phyloP scores from a whole-genome alignment of 1,284 basidiomycete genomes.

The Apiotrichum domesticum region DNA sequence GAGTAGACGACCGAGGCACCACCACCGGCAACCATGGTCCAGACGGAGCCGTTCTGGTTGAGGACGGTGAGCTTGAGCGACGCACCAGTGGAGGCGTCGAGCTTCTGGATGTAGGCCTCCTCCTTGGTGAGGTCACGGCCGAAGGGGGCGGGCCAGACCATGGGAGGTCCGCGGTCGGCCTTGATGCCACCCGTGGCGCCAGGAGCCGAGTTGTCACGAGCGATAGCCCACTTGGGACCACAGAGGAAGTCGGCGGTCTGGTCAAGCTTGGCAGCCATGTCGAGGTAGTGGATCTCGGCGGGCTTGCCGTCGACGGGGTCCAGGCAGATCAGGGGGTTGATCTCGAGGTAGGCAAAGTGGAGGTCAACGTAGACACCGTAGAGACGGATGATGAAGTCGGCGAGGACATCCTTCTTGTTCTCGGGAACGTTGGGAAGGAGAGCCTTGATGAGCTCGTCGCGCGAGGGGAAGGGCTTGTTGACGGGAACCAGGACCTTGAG shows the following conservation, averaged over 20 bases:
- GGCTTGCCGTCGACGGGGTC: slow-evolving; percentile 68
- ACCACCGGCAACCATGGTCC: slow-evolving; percentile 98
- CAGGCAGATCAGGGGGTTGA: slow-evolving; percentile 95
- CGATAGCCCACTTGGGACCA: slow-evolving; percentile 97
- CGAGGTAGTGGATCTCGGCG: slow-evolving; percentile 88
- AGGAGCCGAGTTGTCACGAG: slow-evolving; percentile 70
- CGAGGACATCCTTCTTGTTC: slow-evolving; percentile 76
- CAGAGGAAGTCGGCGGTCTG: slow-evolving; percentile 94
- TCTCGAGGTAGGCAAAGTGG: slow-evolving; percentile 93
- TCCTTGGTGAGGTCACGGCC: slow-evolving; percentile 97
- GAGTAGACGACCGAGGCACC: slow-evolving; percentile 53
- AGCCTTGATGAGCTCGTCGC: slow-evolving; percentile 64
- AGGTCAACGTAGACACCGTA: slow-evolving; percentile 97
- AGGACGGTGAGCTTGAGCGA: slow-evolving; percentile 97
- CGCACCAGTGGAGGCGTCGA: slow-evolving; percentile 94
- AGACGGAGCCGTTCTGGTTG: slow-evolving; percentile 89
- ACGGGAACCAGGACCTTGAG: slow-evolving; percentile 83
- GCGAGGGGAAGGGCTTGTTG: slow-evolving; percentile 66
- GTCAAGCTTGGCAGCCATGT: slow-evolving; percentile 99
- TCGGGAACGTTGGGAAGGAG: slow-evolving; percentile 72
- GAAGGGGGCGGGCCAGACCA: slow-evolving; percentile 96
- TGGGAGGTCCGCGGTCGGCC: slow-evolving; percentile 91
- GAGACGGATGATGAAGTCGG: slow-evolving; percentile 89
- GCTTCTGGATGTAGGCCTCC: slow-evolving; percentile 96
- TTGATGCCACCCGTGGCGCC: slow-evolving; percentile 57